A percentile compares a stretch with the other conserved stretches of the same genome.
Evolutionary conservation across 208 protist genomes (phyloP).

Genomic region (Wallacemonas sp.): DNA sequence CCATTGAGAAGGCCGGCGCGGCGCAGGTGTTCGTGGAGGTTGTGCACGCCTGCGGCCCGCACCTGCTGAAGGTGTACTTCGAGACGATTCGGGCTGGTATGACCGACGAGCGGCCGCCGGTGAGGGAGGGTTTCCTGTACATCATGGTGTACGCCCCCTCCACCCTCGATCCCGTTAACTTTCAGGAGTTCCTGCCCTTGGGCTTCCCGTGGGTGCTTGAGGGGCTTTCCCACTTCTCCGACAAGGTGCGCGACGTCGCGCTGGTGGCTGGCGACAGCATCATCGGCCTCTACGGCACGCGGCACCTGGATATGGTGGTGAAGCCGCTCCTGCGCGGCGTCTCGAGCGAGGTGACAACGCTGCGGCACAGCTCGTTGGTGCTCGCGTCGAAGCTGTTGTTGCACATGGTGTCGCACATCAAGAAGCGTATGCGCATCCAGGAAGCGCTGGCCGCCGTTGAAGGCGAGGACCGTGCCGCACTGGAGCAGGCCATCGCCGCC

Average conservation of each 20-base stretch:
- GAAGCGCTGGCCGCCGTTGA: constrained; percentile 21
- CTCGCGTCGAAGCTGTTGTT: constrained; percentile 88
- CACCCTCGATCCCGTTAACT: constrained; percentile 58
- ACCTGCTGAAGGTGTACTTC: constrained; percentile 67
- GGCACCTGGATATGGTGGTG: constrained; percentile 80
- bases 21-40: constrained; percentile 91
- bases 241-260: constrained; percentile 87
- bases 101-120: constrained; percentile 74
- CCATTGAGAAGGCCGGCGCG: constrained; percentile 89
- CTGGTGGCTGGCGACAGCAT: constrained; percentile 88
- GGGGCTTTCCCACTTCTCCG: constrained; percentile 88
- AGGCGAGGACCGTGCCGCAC: constrained; percentile 22
- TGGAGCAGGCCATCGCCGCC: constrained; percentile 22
- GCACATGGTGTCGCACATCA: constrained; percentile 82
- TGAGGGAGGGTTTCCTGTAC: constrained; percentile 92
- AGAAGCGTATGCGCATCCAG: constrained; percentile 87
- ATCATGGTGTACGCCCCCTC: constrained; percentile 92
- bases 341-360: constrained; percentile 75
- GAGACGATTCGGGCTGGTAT: constrained; percentile 67
- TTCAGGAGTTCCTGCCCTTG: constrained; percentile 79
- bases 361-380: constrained; percentile 89
- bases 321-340: constrained; percentile 79
- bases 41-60: constrained; percentile 63
- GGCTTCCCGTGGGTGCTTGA: constrained; percentile 89
- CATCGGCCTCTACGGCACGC: constrained; percentile 86